Evolutionary conservation across 257 asterid species (phyloP).

Genomic region (Solanum pinnatisectum): DNA sequence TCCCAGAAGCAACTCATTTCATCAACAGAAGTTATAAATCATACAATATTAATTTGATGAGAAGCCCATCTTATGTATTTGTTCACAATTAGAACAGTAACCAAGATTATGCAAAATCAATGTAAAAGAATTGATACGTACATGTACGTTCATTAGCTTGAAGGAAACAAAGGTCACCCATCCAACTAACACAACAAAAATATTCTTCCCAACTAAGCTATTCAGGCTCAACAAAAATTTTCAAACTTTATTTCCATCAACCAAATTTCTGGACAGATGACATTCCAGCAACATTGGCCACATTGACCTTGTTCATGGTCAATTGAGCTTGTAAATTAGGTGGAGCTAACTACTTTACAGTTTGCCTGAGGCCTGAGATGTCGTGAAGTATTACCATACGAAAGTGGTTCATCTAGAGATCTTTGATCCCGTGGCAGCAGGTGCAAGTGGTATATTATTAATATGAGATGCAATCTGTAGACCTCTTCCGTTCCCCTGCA

Average conservation of each 20-base stretch:
- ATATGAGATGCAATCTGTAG: slow-evolving; percentile 37
- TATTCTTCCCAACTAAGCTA: not conserved
- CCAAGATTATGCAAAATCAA: too few relatives aligned
- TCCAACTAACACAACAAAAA: too few relatives aligned
- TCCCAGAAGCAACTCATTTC: too few relatives aligned
- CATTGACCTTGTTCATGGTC: slow-evolving; percentile 28
- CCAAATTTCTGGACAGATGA: slow-evolving; percentile 58
- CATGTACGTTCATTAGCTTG: too few relatives aligned
- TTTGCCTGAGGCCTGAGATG: slow-evolving; percentile 72
- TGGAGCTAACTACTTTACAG: slow-evolving; percentile 76
- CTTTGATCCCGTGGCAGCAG: slow-evolving; percentile 41
- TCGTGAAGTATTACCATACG: slow-evolving; percentile 34
- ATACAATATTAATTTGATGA: too few relatives aligned
- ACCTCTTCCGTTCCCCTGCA: slow-evolving; percentile 47
- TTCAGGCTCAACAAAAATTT: slow-evolving; percentile 34
- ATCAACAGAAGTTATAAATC: too few relatives aligned
- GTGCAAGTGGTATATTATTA: slow-evolving; percentile 33
- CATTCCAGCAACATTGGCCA: slow-evolving; percentile 29
- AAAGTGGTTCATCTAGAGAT: slow-evolving; percentile 31
- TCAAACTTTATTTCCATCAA: slow-evolving; percentile 53
- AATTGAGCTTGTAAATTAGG: slow-evolving; percentile 51
- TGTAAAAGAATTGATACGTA: too few relatives aligned
- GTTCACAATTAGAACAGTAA: too few relatives aligned
- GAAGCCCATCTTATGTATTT: too few relatives aligned
- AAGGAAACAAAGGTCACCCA: too few relatives aligned